Base-by-base conservation (phyloP, 2,329 filamentous ascomycete genomes). In the Fusarium begoniae region DNA sequence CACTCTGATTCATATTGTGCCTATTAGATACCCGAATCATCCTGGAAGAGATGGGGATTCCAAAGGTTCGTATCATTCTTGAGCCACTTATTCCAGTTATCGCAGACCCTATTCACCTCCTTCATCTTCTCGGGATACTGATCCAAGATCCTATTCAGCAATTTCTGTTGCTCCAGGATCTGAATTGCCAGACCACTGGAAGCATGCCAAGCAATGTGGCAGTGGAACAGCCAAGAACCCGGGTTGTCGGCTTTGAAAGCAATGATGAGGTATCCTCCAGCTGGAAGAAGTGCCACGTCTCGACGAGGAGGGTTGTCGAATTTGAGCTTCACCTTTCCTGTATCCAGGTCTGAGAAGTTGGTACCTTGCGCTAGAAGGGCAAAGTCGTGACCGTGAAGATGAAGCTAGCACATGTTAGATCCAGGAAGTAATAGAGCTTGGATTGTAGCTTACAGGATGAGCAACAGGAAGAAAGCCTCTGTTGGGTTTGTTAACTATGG, bases 361-460 rank as follows among this genome's bases (percentile, higher is more conserved):
- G 37, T 41, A 1, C 68, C 70, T 37, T 71, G 70, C 1, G 69
- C 69, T 6, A 72, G 53, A 9, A 72, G 67, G 3, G 63, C 63
- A 40, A 72, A 71, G 63, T 68, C 70, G 8, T 71, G 70, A 2
- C 68, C 70, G 11, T 72, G 63, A 8, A 72, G 70, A 58, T 72
- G 37, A 15, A 44, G 56, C 35, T 37, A 37, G 35, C 8, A 37
- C 4, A 18, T 18, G 15, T 37, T 37, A 37, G 35, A 37, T 18
- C 3, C 35, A 37, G 35, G 1, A 37, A 37, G 1, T 37, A 37
- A 18, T 8, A 17, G 35, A 18, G 5, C 17, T 17, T 18, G 35
- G 35, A 18, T 37, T 18, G 15, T 18, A 18, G 15, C 35, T 62
- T 67, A 72, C 62, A 24, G 69, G 66, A 22, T 70, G 69, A 18